Percentiles rank a stretch among this genome's conserved stretches.
phyloP scores from a whole-genome alignment of 169 alveolate genomes.

The Cryptosporidium baileyi region DNA sequence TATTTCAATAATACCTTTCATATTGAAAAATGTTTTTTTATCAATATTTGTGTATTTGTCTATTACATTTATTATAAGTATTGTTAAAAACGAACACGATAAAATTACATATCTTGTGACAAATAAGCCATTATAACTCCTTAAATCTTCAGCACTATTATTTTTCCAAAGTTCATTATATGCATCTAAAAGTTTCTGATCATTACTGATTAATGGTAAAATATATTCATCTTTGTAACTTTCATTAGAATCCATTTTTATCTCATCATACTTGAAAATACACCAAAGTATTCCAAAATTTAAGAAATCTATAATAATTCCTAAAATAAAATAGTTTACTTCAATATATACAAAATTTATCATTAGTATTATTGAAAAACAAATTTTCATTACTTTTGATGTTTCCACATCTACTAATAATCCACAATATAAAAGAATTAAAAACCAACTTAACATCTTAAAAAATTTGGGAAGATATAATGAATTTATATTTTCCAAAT shows the following conservation, averaged over 20 bases:
- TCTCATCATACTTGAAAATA: not conserved
- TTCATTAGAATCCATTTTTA: not conserved
- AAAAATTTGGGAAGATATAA: not conserved
- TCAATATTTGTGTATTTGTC: constrained; percentile 24
- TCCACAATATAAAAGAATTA: constrained; percentile 13
- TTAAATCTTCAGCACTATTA: not conserved
- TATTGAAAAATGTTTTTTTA: not conserved
- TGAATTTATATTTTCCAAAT: not conserved
- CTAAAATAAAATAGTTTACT: not conserved
- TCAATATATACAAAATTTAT: constrained; percentile 13
- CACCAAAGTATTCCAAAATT: constrained; percentile 39
- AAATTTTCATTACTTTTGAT: constrained; percentile 7
- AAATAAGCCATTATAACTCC: constrained; percentile 9
- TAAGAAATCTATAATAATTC: constrained; percentile 21
- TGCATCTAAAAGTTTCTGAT: not conserved
- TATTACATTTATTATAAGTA: not conserved
- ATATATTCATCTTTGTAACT: constrained; percentile 8
- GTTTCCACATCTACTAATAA: constrained; percentile 1
- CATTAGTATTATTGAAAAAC: not conserved
- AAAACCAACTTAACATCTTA: constrained; percentile 1
- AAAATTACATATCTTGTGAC: constrained; percentile 25
- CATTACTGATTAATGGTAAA: constrained; percentile 15
- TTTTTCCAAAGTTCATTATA: constrained; percentile 14
- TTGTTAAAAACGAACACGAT: not conserved
- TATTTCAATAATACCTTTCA: not conserved